Base-by-base conservation (phyloP, 1,139 yeast species). In the Candida gigantensis region DNA sequence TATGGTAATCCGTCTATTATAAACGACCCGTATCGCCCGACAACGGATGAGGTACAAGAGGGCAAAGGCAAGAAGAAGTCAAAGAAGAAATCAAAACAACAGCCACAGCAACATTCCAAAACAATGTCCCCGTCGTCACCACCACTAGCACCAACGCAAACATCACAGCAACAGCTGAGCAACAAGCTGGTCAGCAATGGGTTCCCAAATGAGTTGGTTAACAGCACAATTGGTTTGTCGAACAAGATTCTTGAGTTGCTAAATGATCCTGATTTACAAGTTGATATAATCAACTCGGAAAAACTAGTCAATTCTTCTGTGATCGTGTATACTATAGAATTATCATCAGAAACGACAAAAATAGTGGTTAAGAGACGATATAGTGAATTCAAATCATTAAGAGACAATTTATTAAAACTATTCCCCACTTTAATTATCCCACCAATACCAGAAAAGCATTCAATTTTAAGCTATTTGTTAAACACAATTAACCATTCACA, bases 401-500 rank as follows among this genome's bases (percentile, higher is more conserved):
- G 82, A 30, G 71, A 68, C 35, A 65, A 61, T 43, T 51, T 77
- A 26, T 53, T 65, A 30, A 64, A 64, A 47, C 55, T 76, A 30
- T 74, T 63, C 44, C 82, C 81, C 4, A 72, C 79, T 1, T 53
- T 68, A 26, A 62, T 77, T 11, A 60, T 77, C 8, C 81, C 83
- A 2, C 80, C 81, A 2, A 71, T 77, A 11, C 83, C 83, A 0
- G 81, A 74, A 45, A 77, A 77, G 45, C 83, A 77, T 47, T 69
- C 81, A 1, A 46, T 77, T 6, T 52, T 71, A 37, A 60, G 68
- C 29, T 69, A 65, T 42, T 53, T 72, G 34, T 52, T 70, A 38
- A 68, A 67, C 38, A 62, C 74, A 23, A 52, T 71, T 37, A 65
- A 68, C 42, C 62, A 53, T 40, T 48, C 65, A 33, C 62, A 64